A percentile compares a stretch with the other conserved stretches of the same genome.
Conservation (phyloP, 257 asterid genomes). For the Buddleja alternifolia region DNA sequence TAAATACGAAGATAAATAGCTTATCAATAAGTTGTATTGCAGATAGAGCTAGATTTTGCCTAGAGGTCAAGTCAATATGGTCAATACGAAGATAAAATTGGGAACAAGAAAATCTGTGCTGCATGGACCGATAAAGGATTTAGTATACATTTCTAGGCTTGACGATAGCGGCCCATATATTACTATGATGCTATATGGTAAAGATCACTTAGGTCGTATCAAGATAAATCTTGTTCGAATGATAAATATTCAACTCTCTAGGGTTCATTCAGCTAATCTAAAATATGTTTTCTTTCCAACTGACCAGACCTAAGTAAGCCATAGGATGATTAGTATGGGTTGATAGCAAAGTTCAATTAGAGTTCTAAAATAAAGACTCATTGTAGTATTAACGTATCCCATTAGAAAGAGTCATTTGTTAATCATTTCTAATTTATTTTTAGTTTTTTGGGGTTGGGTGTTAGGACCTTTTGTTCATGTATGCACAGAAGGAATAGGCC, state of each 20-base stretch:
- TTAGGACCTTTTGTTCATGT: not conserved
- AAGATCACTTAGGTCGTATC: not conserved
- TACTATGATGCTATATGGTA: not conserved
- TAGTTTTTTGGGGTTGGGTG: not conserved
- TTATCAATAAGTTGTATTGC: not conserved
- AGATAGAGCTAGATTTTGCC: slow-evolving; percentile 2
- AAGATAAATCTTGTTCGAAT: not conserved
- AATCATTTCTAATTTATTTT: not conserved
- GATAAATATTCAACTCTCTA: not conserved
- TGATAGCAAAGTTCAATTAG: not conserved
- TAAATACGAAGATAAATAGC: too few species aligned
- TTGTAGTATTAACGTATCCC: not conserved
- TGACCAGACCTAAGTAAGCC: not conserved
- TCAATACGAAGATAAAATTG: not conserved
- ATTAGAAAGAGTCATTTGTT: not conserved
- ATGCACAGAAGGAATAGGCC: not conserved
- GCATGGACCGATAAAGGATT: not conserved
- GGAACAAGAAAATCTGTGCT: not conserved
- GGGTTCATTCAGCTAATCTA: not conserved
- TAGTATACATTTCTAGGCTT: slow-evolving; percentile 8
- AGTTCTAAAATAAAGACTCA: not conserved
- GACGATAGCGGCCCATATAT: not conserved
- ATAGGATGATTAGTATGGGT: not conserved
- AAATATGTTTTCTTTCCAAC: not conserved
- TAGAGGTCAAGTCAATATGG: not conserved